phyloP scores from a whole-genome alignment of 2,329 filamentous ascomycete species.

The Diplodia intermedia region DNA sequence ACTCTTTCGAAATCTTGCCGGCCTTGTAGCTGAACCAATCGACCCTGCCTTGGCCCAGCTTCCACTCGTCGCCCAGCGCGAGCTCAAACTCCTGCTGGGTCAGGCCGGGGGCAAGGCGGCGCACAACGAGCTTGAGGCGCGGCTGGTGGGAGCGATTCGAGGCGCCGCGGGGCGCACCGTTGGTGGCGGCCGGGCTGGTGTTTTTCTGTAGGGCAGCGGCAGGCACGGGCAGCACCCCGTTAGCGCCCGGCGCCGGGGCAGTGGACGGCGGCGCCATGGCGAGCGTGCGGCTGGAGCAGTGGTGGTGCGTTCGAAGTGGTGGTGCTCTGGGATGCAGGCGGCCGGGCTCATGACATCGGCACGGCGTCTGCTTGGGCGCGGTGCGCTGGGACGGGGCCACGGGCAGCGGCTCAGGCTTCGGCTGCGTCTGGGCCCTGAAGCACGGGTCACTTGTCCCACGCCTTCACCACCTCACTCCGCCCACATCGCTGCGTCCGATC shows the following conservation, averaged over 20 bases:
- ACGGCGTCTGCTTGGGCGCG: not conserved
- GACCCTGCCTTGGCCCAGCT: conserved; percentile 76
- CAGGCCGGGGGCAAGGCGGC: conserved; percentile 84
- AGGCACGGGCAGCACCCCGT: conserved; percentile 49
- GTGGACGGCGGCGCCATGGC: conserved; percentile 33
- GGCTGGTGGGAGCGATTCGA: conserved; percentile 58
- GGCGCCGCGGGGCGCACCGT: conserved; percentile 39
- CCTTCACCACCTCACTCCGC: conserved; percentile 21
- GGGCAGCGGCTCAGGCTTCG: conserved; percentile 15
- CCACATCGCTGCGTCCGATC: conserved; percentile 28
- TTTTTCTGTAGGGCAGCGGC: conserved; percentile 47
- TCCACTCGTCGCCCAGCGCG: conserved; percentile 81
- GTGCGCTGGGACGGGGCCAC: not conserved
- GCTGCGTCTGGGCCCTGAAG: conserved; percentile 28
- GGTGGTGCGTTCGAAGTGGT: conserved; percentile 16
- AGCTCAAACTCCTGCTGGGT: conserved; percentile 78
- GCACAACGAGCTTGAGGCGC: conserved; percentile 83
- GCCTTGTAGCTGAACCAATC: conserved; percentile 80
- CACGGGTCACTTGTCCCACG: conserved; percentile 25
- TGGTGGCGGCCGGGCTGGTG: conserved; percentile 41
- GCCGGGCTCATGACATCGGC: conserved; percentile 23
- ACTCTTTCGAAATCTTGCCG: conserved; percentile 87
- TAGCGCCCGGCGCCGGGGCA: conserved; percentile 38
- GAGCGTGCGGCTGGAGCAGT: conserved; percentile 11
- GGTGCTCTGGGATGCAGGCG: conserved; percentile 5